phyloP scores from a whole-genome alignment of 2,329 filamentous ascomycete genomes.

The Ophiognomonia clavigignenti-juglandacearum region DNA sequence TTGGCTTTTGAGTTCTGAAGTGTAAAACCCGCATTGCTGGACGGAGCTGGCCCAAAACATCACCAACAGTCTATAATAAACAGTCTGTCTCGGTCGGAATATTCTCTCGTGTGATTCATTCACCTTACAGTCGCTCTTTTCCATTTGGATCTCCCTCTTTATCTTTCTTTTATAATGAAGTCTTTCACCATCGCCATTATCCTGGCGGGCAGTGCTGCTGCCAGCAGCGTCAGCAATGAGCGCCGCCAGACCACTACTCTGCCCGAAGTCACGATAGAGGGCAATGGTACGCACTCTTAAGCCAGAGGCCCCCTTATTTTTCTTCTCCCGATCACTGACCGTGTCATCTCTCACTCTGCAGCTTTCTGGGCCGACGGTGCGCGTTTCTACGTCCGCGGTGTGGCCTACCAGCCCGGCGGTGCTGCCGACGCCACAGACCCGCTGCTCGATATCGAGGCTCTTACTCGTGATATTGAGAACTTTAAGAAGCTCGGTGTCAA shows the following conservation, averaged over 20 bases:
- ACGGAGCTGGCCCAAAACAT: background rate
- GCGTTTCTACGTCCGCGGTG: conserved; percentile 56
- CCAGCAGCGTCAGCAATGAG: background rate
- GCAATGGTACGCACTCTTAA: conserved; percentile 15
- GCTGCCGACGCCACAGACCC: conserved; percentile 59
- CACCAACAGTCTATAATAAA: background rate
- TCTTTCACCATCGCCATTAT: background rate
- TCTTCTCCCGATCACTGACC: too few relatives aligned
- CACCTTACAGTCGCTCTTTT: conserved; percentile 2
- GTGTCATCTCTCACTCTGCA: conserved; percentile 20
- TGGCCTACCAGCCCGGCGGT: conserved; percentile 61
- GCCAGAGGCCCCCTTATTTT: too few relatives aligned
- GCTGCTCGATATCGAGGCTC: conserved; percentile 64
- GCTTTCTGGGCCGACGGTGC: conserved; percentile 50
- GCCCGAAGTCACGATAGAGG: conserved; percentile 6
- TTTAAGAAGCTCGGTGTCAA: conserved; percentile 88
- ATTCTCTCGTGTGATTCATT: background rate
- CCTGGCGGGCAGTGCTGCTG: conserved; percentile 1
- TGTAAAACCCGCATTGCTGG: background rate
- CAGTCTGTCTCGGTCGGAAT: too few relatives aligned
- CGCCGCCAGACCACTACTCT: conserved; percentile 3
- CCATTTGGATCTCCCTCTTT: background rate
- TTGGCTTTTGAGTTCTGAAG: background rate
- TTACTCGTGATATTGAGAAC: conserved; percentile 72
- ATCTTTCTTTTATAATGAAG: conserved; percentile 4